Evolutionary conservation across 2,329 filamentous ascomycete genomes (phyloP), one percentile per base, ranked within the genome.

Genomic region (Magnaporthiopsis incrustans): DNA sequence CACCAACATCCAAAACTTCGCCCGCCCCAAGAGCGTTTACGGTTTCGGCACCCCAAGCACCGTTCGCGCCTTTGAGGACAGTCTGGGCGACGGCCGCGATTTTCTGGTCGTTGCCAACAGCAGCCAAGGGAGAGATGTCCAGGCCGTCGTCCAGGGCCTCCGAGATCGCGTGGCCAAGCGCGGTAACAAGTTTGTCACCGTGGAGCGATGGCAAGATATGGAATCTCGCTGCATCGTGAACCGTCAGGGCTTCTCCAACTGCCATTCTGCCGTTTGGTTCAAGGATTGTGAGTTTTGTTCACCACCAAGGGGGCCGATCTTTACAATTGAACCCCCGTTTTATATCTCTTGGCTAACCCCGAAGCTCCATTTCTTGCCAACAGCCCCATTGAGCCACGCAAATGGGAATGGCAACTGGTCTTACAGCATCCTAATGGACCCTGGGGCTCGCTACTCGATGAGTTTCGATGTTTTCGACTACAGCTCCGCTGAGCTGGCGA

Each of bases 91-190:
- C 30, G 85, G 86, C n/a, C 82, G 89, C 68, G 91, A 85, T 62
- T 78, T 97, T 18, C 87, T 88, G 14, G 90, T 97, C 64, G 87
- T 96, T 64, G 89, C 96, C 73, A 92, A 86, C 75, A 89, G 89
- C 12, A 77, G 84, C 62, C 79, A 78, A 0, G 88, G 86, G 8
- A 91, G 90, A 22, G 82, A 88, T 63, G 92, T 96, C 62, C 85
- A 90, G 64, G 77, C 77, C 15, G 86, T 95, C 25, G 91, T 96
- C 66, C 79, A 84, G 66, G 73, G 77, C 2, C 73, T 96, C 22
- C 81, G 83, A 4, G 75, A 77, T 22, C 77, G 82, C 22, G 83
- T 89, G 6, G 77, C 78, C 25, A 76, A 74, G 10, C 79, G 81
- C n/a, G 85, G 84, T 25, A 84, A 85, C 67, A 81, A 62, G 3